A percentile compares a stretch with the other conserved stretches of the same genome.
These are phyloP conservation scores for Xylaria multiplex DNA, from an alignment of 2,329 filamentous ascomycete species.

Conservation along the genomic window DNA sequence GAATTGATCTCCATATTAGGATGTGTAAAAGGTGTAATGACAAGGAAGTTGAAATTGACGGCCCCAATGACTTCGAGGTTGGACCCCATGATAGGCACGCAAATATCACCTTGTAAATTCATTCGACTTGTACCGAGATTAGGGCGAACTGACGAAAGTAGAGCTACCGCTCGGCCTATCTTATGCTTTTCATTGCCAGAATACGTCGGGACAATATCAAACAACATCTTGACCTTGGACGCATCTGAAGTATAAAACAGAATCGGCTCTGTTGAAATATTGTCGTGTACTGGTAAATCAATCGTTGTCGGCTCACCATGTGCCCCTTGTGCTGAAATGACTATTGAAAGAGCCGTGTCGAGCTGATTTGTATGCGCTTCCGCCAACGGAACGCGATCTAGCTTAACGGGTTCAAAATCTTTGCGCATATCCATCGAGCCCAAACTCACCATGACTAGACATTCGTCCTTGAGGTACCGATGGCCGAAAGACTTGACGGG, in stretches of 20 bases:
- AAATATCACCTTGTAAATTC: conserved; percentile 90
- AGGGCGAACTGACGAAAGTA: conserved; percentile 87
- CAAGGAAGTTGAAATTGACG: conserved; percentile 95
- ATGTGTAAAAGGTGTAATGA: conserved; percentile 94
- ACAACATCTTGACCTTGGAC: conserved; percentile 85
- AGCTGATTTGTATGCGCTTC: conserved; percentile 93
- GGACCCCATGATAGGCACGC: conserved; percentile 87
- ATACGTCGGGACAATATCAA: conserved; percentile 96
- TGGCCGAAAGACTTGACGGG: conserved; percentile 96
- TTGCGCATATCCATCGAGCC: conserved; percentile 96
- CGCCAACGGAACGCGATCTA: conserved; percentile 87
- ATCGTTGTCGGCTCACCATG: conserved; percentile 88
- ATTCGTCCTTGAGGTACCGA: conserved; percentile 88
- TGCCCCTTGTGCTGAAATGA: conserved; percentile 86
- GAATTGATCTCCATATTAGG: conserved; percentile 93
- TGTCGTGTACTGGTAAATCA: conserved; percentile 92
- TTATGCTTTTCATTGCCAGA: conserved; percentile 88
- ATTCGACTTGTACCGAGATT: conserved; percentile 86
- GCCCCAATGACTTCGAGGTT: conserved; percentile 90
- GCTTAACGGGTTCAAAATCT: conserved; percentile 78
- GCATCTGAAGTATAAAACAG: conserved; percentile 84
- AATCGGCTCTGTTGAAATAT: conserved; percentile 91
- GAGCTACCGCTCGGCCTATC: conserved; percentile 86
- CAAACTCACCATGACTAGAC: conserved; percentile 89
- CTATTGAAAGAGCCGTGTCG: conserved; percentile 91